Conservation (phyloP, 2,329 filamentous ascomycete species). For the Hortaea werneckii region DNA sequence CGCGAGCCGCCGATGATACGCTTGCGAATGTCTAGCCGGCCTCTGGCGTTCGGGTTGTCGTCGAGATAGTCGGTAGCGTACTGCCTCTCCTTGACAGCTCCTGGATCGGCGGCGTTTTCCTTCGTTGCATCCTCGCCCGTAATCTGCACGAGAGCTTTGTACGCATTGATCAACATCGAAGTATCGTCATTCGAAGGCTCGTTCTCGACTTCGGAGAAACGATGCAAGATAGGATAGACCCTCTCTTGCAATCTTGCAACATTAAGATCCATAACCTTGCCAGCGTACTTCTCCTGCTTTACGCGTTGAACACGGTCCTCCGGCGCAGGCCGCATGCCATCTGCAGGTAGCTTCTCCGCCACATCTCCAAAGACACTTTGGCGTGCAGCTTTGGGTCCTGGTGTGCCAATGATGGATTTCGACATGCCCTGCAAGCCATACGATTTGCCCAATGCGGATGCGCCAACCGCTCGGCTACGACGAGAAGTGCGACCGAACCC, state of each 20-base stretch:
- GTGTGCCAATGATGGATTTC: constrained; percentile 77
- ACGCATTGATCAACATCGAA: constrained; percentile 63
- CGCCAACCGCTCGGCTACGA: constrained; percentile 37
- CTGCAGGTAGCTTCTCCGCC: constrained; percentile 37
- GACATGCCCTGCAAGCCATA: constrained; percentile 63
- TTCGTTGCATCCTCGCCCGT: constrained; percentile 59
- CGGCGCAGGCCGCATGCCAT: constrained; percentile 39
- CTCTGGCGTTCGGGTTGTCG: constrained; percentile 54
- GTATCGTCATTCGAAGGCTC: constrained; percentile 55
- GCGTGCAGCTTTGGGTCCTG: constrained; percentile 44
- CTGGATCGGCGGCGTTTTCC: constrained; percentile 49
- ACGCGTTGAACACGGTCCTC: constrained; percentile 71
- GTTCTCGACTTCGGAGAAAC: constrained; percentile 65
- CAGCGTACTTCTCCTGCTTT: constrained; percentile 72
- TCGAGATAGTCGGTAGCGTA: constrained; percentile 71
- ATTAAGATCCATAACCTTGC: constrained; percentile 72
- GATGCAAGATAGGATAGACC: constrained; percentile 63
- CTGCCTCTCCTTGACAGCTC: constrained; percentile 61
- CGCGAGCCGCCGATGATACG: constrained; percentile 72
- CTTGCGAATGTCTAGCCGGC: constrained; percentile 60
- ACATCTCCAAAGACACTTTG: constrained; percentile 30
- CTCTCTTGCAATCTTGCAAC: constrained; percentile 54
- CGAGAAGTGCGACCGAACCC: constrained; percentile 44
- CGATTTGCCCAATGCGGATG: constrained; percentile 27
- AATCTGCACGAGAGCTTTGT: constrained; percentile 69